Evolutionary conservation across 2,329 filamentous ascomycete genomes (phyloP), one percentile per base, ranked within the genome.

Genomic region (Periconia digitata): DNA sequence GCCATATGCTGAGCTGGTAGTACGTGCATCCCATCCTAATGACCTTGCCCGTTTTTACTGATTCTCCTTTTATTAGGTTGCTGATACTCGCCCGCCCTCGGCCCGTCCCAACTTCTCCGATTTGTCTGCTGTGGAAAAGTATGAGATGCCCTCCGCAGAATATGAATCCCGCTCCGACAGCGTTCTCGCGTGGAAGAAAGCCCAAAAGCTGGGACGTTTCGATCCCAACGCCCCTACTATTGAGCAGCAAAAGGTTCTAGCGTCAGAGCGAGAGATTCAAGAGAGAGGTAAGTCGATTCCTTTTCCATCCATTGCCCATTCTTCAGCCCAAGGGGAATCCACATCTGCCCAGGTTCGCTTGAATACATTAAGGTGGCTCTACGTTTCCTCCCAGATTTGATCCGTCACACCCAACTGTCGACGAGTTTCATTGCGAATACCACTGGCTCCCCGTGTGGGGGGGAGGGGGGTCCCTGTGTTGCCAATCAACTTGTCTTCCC

Each of bases 121-220:
- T 74, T 81, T 88, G 38, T 87, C 87, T 37, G 80, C 83, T 8
- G 90, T 96, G 5, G 84, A 91, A 47, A 96, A 96, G 76, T 97
- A 94, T 71, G 84, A 87, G 54, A 87, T 99, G 80, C 89, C 91
- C n/a, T 79, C 82, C 44, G 81, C 86, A 42, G 87, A 92, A 66
- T 99, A 99, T 74, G 90, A 91, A 69, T 84, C 85, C 64, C 90
- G 92, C 66, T 79, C 85, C 37, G 90, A 96, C 73, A 92, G 88
- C 3, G 94, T 99, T 13, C 82, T 96, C 20, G 89, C 92, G 6
- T 97, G 91, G 91, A 99, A 99, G 75, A 92, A 89, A 75, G 78
- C 85, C n/a, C 86, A 96, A 72, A 92, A 95, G 70, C 83, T 97
- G n/a, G 94, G 94, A 43, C 89, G 94, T 29, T 99, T 99, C 73